Conservation (phyloP, 768 basidiomycete genomes). For the Phaeotremella fagi region DNA sequence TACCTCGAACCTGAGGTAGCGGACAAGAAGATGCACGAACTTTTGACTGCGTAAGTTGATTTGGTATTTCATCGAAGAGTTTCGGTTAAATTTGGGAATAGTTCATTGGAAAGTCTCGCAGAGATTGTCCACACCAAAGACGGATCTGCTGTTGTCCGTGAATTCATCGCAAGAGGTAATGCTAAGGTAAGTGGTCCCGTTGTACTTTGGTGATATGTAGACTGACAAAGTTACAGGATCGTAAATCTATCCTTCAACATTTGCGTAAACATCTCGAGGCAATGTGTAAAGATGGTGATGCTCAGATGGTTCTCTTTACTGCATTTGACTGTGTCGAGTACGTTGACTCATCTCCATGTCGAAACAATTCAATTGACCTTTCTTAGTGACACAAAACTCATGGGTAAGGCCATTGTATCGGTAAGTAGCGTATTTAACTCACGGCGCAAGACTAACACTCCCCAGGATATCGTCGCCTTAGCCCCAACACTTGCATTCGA, state of each 20-base stretch:
- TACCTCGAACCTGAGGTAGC: constrained; percentile 55
- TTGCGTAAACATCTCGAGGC: constrained; percentile 84
- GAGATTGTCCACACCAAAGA: constrained; percentile 94
- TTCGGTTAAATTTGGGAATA: too few species aligned
- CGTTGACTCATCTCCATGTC: constrained; percentile 31
- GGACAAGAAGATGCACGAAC: constrained; percentile 69
- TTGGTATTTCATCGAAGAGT: too few species aligned
- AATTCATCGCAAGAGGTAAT: constrained; percentile 73
- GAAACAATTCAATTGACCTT: constrained; percentile 1
- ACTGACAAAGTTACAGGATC: constrained; percentile 56
- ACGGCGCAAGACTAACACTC: neutral
- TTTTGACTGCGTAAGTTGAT: constrained; percentile 71
- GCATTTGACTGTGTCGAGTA: constrained; percentile 87
- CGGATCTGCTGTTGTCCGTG: constrained; percentile 77
- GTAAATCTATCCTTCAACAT: constrained; percentile 83
- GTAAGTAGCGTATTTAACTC: constrained; percentile 9
- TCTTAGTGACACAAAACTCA: constrained; percentile 80
- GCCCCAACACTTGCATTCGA: constrained; percentile 55
- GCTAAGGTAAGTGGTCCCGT: constrained; percentile 60
- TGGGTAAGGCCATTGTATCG: constrained; percentile 69
- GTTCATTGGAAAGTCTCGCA: constrained; percentile 76
- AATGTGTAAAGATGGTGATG: constrained; percentile 83
- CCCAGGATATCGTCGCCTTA: constrained; percentile 57
- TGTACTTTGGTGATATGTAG: neutral
- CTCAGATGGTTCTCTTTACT: constrained; percentile 82